Evolutionary conservation across 192 early-diverging fungal genomes (phyloP).

Genomic region (Linnemannia hyalina): DNA sequence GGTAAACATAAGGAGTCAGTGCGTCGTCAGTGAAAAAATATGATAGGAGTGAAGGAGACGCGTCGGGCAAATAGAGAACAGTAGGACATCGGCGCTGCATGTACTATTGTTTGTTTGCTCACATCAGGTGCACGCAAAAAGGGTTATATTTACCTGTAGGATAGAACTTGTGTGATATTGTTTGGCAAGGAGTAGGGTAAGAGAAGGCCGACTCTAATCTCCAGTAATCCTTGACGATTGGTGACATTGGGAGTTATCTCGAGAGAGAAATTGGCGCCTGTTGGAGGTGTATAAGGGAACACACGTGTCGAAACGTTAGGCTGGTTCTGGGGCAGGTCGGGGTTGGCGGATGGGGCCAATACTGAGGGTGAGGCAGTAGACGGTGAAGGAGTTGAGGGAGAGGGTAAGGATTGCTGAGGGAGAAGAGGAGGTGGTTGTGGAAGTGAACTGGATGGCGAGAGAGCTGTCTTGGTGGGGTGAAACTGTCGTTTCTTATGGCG

Average conservation of each 20-base stretch:
- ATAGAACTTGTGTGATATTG: conserved; percentile 43
- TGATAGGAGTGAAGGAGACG: neutral
- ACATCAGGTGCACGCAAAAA: neutral
- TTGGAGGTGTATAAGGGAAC: conserved; percentile 38
- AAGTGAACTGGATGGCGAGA: neutral
- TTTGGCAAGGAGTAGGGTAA: conserved; percentile 41
- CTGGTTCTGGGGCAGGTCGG: conserved; percentile 34
- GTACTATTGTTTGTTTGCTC: neutral
- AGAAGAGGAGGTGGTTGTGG: neutral
- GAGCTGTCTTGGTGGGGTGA: neutral
- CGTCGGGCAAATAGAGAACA: neutral
- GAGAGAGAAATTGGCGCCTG: conserved; percentile 44
- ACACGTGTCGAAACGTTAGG: conserved; percentile 26
- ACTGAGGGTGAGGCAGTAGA: neutral
- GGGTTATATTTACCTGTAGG: conserved; percentile 32
- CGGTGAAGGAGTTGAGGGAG: neutral
- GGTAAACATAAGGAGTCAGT: neutral
- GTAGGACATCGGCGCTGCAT: neutral
- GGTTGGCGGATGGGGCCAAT: neutral
- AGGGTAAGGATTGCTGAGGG: neutral
- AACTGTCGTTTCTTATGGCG: neutral
- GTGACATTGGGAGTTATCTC: conserved; percentile 33
- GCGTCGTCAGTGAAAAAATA: neutral
- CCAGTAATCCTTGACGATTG: conserved; percentile 19
- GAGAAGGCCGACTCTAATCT: conserved; percentile 38